Percentiles rank a stretch among this genome's conserved stretches.
Conservation (phyloP, 1,284 basidiomycete genomes). For the Lignosus rhinocerotis region DNA sequence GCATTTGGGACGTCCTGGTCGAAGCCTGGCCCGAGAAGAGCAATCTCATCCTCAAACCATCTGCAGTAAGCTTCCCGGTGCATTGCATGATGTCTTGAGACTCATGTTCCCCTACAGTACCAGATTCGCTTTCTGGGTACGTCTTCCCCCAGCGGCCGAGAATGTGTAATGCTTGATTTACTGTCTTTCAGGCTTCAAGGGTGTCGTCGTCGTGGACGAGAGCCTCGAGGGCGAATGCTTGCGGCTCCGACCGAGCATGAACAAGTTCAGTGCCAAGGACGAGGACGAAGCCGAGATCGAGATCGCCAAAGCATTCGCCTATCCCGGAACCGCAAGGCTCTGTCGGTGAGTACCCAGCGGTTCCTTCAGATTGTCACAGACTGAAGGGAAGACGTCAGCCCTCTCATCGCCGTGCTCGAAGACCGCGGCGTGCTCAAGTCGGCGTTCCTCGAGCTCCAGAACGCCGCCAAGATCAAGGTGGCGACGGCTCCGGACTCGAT, state of each 20-base stretch:
- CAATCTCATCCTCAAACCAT: constrained; percentile 45
- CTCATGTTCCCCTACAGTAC: constrained; percentile 41
- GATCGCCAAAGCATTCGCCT: constrained; percentile 63
- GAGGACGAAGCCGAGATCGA: constrained; percentile 61
- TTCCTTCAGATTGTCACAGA: background rate
- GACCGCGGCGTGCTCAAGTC: constrained; percentile 56
- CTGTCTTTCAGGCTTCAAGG: constrained; percentile 52
- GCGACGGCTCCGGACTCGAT: constrained; percentile 56
- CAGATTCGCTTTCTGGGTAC: constrained; percentile 74
- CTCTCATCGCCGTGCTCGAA: constrained; percentile 71
- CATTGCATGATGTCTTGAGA: background rate
- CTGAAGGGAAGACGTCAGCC: constrained; percentile 36
- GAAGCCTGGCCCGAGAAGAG: constrained; percentile 36
- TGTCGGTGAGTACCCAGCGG: constrained; percentile 49
- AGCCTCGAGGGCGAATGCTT: constrained; percentile 56
- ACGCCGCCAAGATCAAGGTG: constrained; percentile 49
- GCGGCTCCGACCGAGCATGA: constrained; percentile 69
- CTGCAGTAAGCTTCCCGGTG: constrained; percentile 47
- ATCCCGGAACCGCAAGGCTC: constrained; percentile 57
- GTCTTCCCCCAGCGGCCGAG: background rate
- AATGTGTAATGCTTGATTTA: background rate
- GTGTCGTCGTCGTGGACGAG: constrained; percentile 65
- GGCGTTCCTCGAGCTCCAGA: constrained; percentile 58
- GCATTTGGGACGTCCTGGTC: constrained; percentile 58
- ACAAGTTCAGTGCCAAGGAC: constrained; percentile 59